A percentile compares a stretch with the other conserved stretches of the same genome.
These are phyloP conservation scores for Auricularia heimuer DNA, from an alignment of 768 basidiomycete genomes.

Conservation along the genomic window DNA sequence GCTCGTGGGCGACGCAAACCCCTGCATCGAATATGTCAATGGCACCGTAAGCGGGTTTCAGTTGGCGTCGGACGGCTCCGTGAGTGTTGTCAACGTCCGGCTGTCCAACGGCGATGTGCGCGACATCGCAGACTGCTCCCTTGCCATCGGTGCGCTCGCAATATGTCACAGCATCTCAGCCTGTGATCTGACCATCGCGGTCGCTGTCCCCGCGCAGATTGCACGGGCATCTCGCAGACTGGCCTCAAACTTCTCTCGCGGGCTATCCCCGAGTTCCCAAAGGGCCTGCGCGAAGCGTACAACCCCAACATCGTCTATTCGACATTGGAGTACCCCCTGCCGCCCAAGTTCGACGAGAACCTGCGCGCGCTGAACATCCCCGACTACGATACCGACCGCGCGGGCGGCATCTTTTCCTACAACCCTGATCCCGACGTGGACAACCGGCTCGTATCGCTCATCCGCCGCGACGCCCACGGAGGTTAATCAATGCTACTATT, in stretches of 20 bases:
- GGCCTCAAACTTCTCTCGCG: conserved; percentile 19
- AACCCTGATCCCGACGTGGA: conserved; percentile 10
- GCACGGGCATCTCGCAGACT: conserved; percentile 19
- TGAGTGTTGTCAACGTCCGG: conserved; percentile 1
- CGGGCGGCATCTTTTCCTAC: conserved; percentile 8
- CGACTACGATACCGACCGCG: conserved; percentile 11
- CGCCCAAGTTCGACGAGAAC: conserved; percentile 12
- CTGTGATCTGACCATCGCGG: not conserved
- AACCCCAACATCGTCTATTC: conserved; percentile 18
- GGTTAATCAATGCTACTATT: conserved; percentile 10
- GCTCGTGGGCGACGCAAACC: conserved; percentile 14
- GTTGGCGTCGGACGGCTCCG: not conserved
- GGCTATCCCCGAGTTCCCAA: conserved; percentile 6
- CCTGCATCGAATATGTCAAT: conserved; percentile 16
- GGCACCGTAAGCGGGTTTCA: conserved; percentile 22
- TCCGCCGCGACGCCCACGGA: conserved; percentile 10
- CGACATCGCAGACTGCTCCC: conserved; percentile 9
- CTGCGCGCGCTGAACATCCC: conserved; percentile 1
- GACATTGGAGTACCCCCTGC: conserved; percentile 11
- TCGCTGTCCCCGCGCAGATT: conserved; percentile 15
- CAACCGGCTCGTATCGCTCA: conserved; percentile 8
- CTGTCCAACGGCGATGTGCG: conserved; percentile 10
- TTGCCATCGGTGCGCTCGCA: conserved; percentile 16
- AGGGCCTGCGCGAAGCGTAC: conserved; percentile 13
- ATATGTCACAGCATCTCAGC: not conserved